These are phyloP conservation scores for Wallemia hederae DNA, from an alignment of 1,284 basidiomycete species.

Conservation along the genomic window DNA sequence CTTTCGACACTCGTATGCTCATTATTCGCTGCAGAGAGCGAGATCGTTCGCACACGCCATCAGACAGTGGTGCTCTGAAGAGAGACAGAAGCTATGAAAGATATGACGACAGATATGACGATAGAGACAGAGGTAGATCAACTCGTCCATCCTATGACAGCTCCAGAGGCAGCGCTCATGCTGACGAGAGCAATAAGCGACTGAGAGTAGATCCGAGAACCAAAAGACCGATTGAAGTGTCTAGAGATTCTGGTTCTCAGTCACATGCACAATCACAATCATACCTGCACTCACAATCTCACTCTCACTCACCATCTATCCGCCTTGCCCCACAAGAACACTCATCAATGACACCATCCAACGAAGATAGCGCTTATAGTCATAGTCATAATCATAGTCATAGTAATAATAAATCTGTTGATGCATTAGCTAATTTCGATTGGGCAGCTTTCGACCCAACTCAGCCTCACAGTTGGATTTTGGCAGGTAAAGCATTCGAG, in stretches of 20 bases:
- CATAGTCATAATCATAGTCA: background rate
- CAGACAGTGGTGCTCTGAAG: background rate
- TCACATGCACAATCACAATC: too few species aligned
- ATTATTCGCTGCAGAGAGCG: too few species aligned
- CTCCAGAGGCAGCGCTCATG: background rate
- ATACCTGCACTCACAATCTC: too few species aligned
- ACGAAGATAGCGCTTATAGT: background rate
- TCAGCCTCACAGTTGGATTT: background rate
- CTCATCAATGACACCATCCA: background rate
- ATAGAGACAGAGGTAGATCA: background rate
- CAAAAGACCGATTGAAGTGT: background rate
- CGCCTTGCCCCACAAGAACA: background rate
- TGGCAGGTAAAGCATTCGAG: conserved; percentile 1
- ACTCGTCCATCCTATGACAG: background rate
- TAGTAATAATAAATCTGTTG: background rate
- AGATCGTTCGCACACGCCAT: background rate
- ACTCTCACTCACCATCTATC: too few species aligned
- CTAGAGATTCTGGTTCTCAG: background rate
- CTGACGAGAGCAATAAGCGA: background rate
- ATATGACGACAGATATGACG: background rate
- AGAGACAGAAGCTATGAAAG: background rate
- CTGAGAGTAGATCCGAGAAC: background rate
- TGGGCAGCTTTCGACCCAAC: background rate
- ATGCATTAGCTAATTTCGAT: background rate
- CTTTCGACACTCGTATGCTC: too few species aligned